phyloP scores from a whole-genome alignment of 371 early-diverging fungal genomes.

The Mucor irregularis region DNA sequence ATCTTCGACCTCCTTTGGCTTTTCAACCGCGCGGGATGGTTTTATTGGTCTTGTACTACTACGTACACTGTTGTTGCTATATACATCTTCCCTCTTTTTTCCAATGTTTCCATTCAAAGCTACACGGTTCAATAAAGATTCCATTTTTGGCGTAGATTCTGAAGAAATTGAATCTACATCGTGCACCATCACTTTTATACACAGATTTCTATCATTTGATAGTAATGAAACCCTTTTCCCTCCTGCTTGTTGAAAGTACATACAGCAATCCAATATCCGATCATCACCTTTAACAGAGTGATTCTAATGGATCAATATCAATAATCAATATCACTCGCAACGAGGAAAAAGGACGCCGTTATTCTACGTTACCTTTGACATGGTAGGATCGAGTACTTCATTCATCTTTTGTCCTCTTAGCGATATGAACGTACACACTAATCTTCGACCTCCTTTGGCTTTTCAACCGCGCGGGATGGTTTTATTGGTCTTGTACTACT shows the following conservation, averaged over 20 bases:
- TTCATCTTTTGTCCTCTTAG: constrained; percentile 35
- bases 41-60: no score
- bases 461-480: no score
- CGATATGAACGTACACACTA: no score
- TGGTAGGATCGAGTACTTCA: constrained; percentile 20
- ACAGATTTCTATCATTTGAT: constrained; percentile 45
- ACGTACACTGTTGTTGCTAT: no score
- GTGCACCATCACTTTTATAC: constrained; percentile 50
- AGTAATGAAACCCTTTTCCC: constrained; percentile 22
- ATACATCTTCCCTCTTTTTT: no score
- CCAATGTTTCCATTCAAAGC: no score
- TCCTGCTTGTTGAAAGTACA: constrained; percentile 26
- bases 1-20: constrained; percentile 3
- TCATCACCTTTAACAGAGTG: constrained; percentile 32
- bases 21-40: no score
- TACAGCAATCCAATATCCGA: constrained; percentile 42
- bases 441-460: constrained; percentile 3
- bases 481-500: no score
- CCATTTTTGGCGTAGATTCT: constrained; percentile 23
- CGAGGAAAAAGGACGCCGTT: not conserved
- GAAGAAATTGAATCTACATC: constrained; percentile 33
- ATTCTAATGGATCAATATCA: not conserved
- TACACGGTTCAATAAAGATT: constrained; percentile 9
- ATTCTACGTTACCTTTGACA: constrained; percentile 10
- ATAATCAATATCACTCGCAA: not conserved